Conservation (phyloP, 768 basidiomycete genomes). For the Hortiboletus campestris region DNA sequence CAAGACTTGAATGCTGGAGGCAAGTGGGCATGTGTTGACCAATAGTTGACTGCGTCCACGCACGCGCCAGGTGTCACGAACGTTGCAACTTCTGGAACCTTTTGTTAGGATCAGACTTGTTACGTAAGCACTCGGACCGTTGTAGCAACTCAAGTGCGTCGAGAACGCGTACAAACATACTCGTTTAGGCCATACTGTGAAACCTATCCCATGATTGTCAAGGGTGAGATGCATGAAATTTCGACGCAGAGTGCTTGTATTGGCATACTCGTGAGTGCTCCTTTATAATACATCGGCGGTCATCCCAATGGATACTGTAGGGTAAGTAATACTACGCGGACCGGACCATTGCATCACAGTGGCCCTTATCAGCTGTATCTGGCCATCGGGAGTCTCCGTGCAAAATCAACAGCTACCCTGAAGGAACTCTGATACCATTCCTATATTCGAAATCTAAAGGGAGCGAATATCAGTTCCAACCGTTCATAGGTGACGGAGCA, state of each 20-base stretch:
- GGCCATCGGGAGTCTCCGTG: background rate
- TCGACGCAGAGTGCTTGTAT: background rate
- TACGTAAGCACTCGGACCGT: constrained; percentile 7
- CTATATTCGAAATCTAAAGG: background rate
- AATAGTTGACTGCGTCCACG: constrained; percentile 3
- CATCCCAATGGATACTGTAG: background rate
- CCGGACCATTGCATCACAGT: background rate
- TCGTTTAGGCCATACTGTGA: background rate
- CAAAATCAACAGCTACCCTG: background rate
- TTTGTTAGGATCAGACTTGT: background rate
- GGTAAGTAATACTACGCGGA: background rate
- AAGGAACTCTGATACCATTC: background rate
- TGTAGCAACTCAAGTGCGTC: constrained; percentile 12
- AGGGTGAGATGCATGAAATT: background rate
- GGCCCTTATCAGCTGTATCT: background rate
- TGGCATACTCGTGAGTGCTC: background rate
- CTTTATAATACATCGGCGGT: background rate
- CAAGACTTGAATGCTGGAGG: background rate
- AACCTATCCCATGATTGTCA: constrained; percentile 4
- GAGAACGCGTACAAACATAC: background rate
- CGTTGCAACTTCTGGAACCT: no score
- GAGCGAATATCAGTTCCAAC: background rate
- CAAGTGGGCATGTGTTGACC: background rate
- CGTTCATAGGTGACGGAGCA: background rate
- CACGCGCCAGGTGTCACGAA: constrained; percentile 1